Base-by-base conservation (phyloP, 78 protist genomes). In the Polysphondylium violaceum region DNA sequence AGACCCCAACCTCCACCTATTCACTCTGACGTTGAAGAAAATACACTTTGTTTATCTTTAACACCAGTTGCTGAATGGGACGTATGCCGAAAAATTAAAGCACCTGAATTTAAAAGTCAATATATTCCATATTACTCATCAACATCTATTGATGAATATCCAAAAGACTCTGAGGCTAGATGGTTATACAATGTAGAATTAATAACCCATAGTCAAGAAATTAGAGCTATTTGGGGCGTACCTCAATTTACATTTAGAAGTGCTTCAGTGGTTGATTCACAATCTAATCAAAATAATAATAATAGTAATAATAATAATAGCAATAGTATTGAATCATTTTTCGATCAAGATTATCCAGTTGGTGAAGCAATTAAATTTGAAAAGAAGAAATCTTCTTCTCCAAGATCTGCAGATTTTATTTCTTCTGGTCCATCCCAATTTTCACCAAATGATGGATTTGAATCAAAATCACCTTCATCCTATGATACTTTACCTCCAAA, bases 121-220 rank as follows among this genome's bases (percentile, higher is more conserved):
- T n/a, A 41, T 16, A 69, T 69, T 29, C 91, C 91, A 69, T 83
- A 69, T 69, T 19, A 12, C 64, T 40, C 2, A 6, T n/a, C n/a
- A n/a, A n/a, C n/a, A n/a, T 27, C 31, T 0, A 9, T 36, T 12
- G 31, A 31, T 25, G 50, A 41, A 23, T 29, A 5, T 9, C 17
- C 27, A 21, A 23, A 76, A 31, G 91, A 83, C 44, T 29, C 67
- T 16, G 91, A 83, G 14, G 64, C 91, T 38, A 63, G 91, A 63
- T 83, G 91, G 91, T 44, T 83, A 21, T 83, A 64, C 33, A 83
- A 83, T 43, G 79, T 83, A 11, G 91, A 83, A n/a, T 58, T 83
- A 59, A 65, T 61, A 69, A 83, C 91, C 31, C 91, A 83, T 25
- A 83, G 91, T 59, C 91, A 83, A 83, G 91, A 83, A 12, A 83